Evolutionary conservation across 1,284 basidiomycete genomes (phyloP), one percentile per base, ranked within the genome.

Genomic region (Ceratobasidium sp.): DNA sequence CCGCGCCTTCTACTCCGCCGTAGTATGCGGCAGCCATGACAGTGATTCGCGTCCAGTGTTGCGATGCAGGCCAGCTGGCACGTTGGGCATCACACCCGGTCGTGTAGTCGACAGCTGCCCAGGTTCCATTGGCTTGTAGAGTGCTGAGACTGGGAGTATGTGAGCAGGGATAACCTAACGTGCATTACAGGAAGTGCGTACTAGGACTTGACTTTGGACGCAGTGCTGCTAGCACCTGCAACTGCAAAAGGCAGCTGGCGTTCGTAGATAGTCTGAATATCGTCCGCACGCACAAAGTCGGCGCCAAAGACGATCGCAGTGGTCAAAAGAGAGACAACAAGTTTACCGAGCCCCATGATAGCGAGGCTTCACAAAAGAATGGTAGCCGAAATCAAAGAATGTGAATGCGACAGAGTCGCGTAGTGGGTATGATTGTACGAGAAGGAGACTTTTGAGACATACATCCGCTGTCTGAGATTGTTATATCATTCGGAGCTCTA

Each of bases 11-110:
- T 11, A 62, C 50, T n/a, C 50, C 59, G 14, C 69, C 69, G 75
- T 63, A 19, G 48, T 73, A 73, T 15, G 59, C 69, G 17, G 59
- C 59, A 87, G 14, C 89, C 89, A 75, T 89, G 17, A 33, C 41
- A 8, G 62, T 17, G n/a, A 90, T 84, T n/a, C 90, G 86, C 31
- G 79, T 79, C 89, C 90, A 91, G 79, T 92, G 90, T 3, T 79
- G 79, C n/a, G 31, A 47, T 0, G 90, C 90, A 8, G 90, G 90
- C 90, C 90, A 91, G 78, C 89, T 91, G 8, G 89, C 89, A 17
- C 85, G 84, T 76, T 84, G 87, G 7, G 88, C 90, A 51, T 78
- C 78, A 78, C 90, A 91, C 1, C 90, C 90, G 7, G 86, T 81
- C 0, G 87, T 85, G 76, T 91, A 91, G 79, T 90, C 82, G 15